These are phyloP conservation scores for Botrytis aclada DNA, from an alignment of 2,329 filamentous ascomycete genomes.

Conservation along the genomic window DNA sequence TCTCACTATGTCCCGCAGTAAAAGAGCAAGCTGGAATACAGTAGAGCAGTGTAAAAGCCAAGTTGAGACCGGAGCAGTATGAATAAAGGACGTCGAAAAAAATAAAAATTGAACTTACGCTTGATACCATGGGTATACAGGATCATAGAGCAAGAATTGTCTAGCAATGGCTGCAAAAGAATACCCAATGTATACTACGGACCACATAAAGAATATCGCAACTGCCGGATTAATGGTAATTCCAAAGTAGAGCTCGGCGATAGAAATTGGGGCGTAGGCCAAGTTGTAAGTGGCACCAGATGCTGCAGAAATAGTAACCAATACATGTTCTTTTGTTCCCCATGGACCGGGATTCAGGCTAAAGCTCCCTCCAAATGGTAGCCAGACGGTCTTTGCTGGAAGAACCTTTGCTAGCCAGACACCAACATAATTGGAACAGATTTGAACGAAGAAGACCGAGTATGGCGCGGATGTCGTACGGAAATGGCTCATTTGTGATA, in stretches of 20 bases:
- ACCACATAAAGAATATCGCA: constrained; percentile 58
- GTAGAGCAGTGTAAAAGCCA: neutral
- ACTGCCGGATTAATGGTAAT: constrained; percentile 51
- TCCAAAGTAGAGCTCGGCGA: constrained; percentile 57
- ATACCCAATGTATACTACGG: constrained; percentile 57
- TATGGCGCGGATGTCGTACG: constrained; percentile 53
- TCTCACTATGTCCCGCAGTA: neutral
- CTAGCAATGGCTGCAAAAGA: constrained; percentile 56
- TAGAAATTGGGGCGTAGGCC: constrained; percentile 50
- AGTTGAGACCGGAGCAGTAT: neutral
- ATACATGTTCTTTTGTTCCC: constrained; percentile 35
- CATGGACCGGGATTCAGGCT: constrained; percentile 36
- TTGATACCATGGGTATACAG: constrained; percentile 50
- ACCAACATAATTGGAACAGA: constrained; percentile 48
- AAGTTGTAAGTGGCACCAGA: constrained; percentile 52
- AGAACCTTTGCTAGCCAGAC: constrained; percentile 44
- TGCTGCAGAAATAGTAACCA: constrained; percentile 46
- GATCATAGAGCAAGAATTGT: constrained; percentile 57
- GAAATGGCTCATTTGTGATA: constrained; percentile 55
- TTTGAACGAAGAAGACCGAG: constrained; percentile 60
- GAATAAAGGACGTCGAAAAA: neutral
- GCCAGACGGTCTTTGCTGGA: constrained; percentile 45
- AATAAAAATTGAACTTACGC: constrained; percentile 12
- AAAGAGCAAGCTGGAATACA: neutral
- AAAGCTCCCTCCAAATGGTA: constrained; percentile 44